phyloP scores from a whole-genome alignment of 805 yeast species.

The Kuraishia floccosa region DNA sequence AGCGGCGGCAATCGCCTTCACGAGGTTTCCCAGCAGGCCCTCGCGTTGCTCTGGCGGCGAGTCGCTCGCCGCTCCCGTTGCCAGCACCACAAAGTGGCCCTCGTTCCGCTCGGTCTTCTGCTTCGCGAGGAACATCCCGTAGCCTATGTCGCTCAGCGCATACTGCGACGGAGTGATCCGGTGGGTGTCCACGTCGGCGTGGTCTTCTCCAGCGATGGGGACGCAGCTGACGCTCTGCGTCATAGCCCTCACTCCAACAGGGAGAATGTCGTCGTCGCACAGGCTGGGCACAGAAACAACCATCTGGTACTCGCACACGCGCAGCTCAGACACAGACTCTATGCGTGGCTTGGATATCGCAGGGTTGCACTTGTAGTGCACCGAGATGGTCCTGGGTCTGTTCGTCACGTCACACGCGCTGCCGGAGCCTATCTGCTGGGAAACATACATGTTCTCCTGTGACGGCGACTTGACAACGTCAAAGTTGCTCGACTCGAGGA shows the following conservation, averaged over 20 bases:
- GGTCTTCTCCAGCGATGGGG: constrained; percentile 4
- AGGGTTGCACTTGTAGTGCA: constrained; percentile 16
- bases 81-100: too few species aligned
- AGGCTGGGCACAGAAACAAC: constrained; percentile 11
- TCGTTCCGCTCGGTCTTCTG: too few species aligned
- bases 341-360: constrained; percentile 8
- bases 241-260: constrained; percentile 9
- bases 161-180: background rate
- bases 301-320: constrained; percentile 19
- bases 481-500: constrained; percentile 11
- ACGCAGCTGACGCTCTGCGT: constrained; percentile 10
- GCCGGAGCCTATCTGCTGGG: constrained; percentile 15
- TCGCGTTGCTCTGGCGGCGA: too few species aligned
- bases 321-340: constrained; percentile 13
- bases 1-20: background rate
- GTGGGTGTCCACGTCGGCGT: background rate
- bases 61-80: background rate
- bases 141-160: constrained; percentile 7
- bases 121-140: constrained; percentile 8
- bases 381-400: constrained; percentile 12
- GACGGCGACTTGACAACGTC: constrained; percentile 8
- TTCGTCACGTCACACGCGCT: constrained; percentile 21
- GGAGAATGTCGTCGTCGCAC: constrained; percentile 8
- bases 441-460: constrained; percentile 9
- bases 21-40: background rate